Evolutionary conservation across 768 basidiomycete species (phyloP), one percentile per base, ranked within the genome.

Genomic region (Panaeolus papilionaceus): DNA sequence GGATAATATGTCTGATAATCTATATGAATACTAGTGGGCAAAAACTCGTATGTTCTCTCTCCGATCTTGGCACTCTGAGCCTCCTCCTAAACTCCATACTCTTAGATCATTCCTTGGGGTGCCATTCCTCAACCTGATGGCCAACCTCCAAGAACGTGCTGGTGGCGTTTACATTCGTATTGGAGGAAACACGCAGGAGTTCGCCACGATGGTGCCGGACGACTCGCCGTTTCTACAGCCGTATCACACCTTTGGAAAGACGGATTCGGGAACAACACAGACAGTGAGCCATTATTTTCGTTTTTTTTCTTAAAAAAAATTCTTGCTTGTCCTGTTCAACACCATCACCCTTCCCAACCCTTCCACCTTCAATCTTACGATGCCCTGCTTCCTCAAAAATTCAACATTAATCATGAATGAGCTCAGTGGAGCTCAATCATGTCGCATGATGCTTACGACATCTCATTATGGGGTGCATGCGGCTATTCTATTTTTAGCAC

Each of bases 101-200:
- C 33, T 61, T 42, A 62, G 26, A 37, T 64, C 37, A 40, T 67
- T 45, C 66, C 23, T 61, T 37, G 44, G 62, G 38, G 54, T 33
- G 23, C 87, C 89, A 1, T 92, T 93, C 78, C 82, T 93, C 23
- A 94, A 94, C 76, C 82, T 94, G 37, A 86, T 95, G 80, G 81
- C 88, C 12, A 90, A 91, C 70, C 80, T 95, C 4, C 81, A 81
- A 62, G 82, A 86, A 68, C 84, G 93, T 28, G 85, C 85, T 7
- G 92, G 92, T 0, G 75, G 76, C 1, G 89, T 92, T 8, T 79
- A 85, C 11, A 79, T 93, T 37, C 86, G 93, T 49, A 80, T 94
- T 1, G 92, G 93, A 38, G 93, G 93, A 47, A 94, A 94, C 77
- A 89, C 90, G 0, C 93, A 94, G 74, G 93, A 95, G 67, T 83